phyloP scores from a whole-genome alignment of 2,329 filamentous ascomycete genomes.

The Phyllosticta citrichinensis region DNA sequence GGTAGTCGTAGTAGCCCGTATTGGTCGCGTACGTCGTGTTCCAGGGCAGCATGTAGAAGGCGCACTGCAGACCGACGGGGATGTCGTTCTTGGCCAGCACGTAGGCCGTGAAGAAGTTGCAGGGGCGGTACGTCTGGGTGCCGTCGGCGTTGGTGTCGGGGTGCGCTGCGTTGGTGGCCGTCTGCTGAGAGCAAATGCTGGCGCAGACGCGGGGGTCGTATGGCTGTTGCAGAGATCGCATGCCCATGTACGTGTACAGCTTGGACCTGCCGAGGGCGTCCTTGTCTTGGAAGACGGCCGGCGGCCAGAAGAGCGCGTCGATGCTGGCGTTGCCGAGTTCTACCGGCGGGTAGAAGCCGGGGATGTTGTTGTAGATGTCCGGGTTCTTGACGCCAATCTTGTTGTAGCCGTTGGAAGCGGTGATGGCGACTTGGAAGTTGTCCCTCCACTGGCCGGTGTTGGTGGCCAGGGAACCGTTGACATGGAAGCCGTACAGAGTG shows the following conservation, averaged over 20 bases:
- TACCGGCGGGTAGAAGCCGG: neutral
- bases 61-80: conserved; percentile 2
- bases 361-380: neutral
- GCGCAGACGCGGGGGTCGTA: conserved; percentile 7
- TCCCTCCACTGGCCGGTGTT: conserved; percentile 19
- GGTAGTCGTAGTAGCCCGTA: neutral
- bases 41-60: conserved; percentile 5
- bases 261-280: conserved; percentile 3
- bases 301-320: neutral
- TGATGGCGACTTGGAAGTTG: conserved; percentile 15
- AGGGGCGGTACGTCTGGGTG: neutral
- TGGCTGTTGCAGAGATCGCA: neutral
- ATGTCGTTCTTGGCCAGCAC: conserved; percentile 6
- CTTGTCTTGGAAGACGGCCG: neutral
- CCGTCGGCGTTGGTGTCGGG: neutral
- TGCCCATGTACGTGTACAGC: conserved; percentile 1
- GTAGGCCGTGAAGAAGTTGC: conserved; percentile 9
- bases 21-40: conserved; percentile 3
- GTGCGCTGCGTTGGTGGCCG: neutral
- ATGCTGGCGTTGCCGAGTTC: conserved; percentile 1
- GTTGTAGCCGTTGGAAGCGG: conserved; percentile 16
- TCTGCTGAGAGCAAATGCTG: conserved; percentile 3
- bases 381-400: conserved; percentile 1
- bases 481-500: conserved; percentile 20
- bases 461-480: conserved; percentile 15